A percentile compares a stretch with the other conserved stretches of the same genome.
Evolutionary conservation across 176 grass and related monocot genomes (phyloP).

Genomic region (Zoysia pacifica): DNA sequence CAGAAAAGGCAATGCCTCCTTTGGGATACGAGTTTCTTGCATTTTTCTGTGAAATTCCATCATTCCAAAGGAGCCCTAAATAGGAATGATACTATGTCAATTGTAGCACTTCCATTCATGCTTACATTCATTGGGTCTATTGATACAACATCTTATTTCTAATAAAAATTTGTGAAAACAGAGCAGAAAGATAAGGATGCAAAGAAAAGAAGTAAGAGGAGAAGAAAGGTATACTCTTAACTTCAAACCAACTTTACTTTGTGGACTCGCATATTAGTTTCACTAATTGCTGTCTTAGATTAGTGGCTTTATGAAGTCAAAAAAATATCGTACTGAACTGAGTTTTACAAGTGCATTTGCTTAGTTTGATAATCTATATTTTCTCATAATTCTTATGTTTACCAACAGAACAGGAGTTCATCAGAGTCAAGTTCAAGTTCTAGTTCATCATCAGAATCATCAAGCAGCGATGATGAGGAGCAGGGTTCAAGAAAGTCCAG

Average conservation of each 20-base stretch:
- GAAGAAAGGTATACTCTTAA: conserved; percentile 71
- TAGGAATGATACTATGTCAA: conserved; percentile 17
- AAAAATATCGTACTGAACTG: neutral
- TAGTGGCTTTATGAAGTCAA: neutral
- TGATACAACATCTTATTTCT: conserved; percentile 35
- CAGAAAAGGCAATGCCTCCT: conserved; percentile 52
- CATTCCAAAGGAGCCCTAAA: conserved; percentile 8
- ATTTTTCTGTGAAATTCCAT: too few species aligned
- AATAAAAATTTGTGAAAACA: conserved; percentile 52
- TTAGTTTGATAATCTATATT: neutral
- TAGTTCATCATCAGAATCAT: conserved; percentile 74
- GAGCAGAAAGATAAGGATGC: conserved; percentile 86
- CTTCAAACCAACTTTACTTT: conserved; percentile 1
- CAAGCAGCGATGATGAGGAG: conserved; percentile 73
- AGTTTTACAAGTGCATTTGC: neutral
- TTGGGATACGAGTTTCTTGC: too few species aligned
- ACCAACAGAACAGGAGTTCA: conserved; percentile 77
- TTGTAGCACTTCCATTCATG: conserved; percentile 4
- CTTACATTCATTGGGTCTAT: neutral
- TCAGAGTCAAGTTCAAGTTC: conserved; percentile 68
- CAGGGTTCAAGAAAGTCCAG: conserved; percentile 75
- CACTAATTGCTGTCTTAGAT: neutral
- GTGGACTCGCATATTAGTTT: neutral
- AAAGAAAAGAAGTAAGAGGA: conserved; percentile 80
- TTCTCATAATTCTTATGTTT: conserved; percentile 13